phyloP scores from a whole-genome alignment of 2,329 filamentous ascomycete species.

The Rhinocladiella similis region DNA sequence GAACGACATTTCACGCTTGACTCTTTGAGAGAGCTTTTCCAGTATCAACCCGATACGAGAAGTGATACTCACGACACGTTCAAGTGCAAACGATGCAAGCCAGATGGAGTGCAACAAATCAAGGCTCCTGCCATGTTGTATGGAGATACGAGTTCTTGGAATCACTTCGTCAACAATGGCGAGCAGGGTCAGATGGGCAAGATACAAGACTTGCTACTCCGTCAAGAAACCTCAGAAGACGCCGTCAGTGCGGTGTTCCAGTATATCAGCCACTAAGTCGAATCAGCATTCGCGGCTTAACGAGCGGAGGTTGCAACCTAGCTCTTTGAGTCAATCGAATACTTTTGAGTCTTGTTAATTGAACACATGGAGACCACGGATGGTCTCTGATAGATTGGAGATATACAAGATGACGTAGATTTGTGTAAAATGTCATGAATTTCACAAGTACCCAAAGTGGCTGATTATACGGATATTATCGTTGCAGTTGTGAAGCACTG shows the following conservation, averaged over 20 bases:
- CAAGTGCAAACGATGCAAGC: constrained; percentile 93
- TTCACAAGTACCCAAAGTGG: no score
- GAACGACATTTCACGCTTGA: constrained; percentile 95
- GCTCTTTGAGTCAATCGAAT: not conserved
- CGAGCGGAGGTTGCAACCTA: not conserved
- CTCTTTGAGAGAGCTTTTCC: constrained; percentile 87
- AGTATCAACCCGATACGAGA: constrained; percentile 79
- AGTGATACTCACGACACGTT: constrained; percentile 98
- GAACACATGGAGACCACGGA: no score
- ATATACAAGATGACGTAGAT: not conserved
- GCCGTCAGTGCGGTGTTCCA: constrained; percentile 96
- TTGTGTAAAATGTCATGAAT: no score
- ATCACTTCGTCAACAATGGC: constrained; percentile 84
- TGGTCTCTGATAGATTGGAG: not conserved
- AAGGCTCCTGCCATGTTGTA: constrained; percentile 96
- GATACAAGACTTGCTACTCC: constrained; percentile 87
- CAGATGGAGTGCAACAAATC: constrained; percentile 80
- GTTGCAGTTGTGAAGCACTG: no score
- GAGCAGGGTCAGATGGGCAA: constrained; percentile 65
- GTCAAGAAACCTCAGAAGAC: constrained; percentile 76
- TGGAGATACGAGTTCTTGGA: constrained; percentile 98
- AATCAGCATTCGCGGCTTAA: not conserved
- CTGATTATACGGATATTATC: no score
- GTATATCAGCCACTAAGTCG: constrained; percentile 82
- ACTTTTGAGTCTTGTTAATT: no score